phyloP scores from a whole-genome alignment of 75 land plant genomes.

The Picea sitchensis region DNA sequence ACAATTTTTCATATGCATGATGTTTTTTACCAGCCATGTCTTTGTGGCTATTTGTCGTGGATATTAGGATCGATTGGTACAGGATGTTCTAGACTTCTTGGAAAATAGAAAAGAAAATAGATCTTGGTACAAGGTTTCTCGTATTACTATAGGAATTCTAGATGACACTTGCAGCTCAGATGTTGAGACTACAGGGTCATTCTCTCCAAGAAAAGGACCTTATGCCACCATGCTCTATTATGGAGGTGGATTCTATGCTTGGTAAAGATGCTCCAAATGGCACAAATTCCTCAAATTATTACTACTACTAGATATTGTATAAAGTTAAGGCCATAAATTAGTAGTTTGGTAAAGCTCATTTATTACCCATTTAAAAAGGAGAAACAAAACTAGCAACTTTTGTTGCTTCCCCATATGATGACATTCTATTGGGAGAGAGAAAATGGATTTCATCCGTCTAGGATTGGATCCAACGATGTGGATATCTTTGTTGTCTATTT shows the following conservation, averaged over 20 bases:
- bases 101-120: slow-evolving; percentile 74
- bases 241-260: slow-evolving; percentile 69
- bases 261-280: slow-evolving; percentile 47
- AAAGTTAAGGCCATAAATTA: not conserved
- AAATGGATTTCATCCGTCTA: not conserved
- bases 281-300: slow-evolving; percentile 42
- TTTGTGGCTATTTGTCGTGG: slow-evolving; percentile 68
- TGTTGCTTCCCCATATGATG: not conserved
- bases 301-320: slow-evolving; percentile 21
- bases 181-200: slow-evolving; percentile 58
- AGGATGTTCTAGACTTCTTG: slow-evolving; percentile 74
- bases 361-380: not conserved
- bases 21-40: slow-evolving; percentile 63
- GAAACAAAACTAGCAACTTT: not conserved
- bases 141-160: slow-evolving; percentile 58
- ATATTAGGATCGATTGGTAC: slow-evolving; percentile 84
- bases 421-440: not conserved
- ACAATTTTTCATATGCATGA: slow-evolving; percentile 67
- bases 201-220: slow-evolving; percentile 53
- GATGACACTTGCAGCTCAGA: slow-evolving; percentile 46
- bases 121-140: slow-evolving; percentile 73
- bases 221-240: slow-evolving; percentile 55
- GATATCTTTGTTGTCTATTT: not conserved
- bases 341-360: not conserved
- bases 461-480: not conserved